Evolutionary conservation across 345 rosid species (phyloP), one percentile per base, ranked within the genome.

Genomic region (Combretum micranthum): DNA sequence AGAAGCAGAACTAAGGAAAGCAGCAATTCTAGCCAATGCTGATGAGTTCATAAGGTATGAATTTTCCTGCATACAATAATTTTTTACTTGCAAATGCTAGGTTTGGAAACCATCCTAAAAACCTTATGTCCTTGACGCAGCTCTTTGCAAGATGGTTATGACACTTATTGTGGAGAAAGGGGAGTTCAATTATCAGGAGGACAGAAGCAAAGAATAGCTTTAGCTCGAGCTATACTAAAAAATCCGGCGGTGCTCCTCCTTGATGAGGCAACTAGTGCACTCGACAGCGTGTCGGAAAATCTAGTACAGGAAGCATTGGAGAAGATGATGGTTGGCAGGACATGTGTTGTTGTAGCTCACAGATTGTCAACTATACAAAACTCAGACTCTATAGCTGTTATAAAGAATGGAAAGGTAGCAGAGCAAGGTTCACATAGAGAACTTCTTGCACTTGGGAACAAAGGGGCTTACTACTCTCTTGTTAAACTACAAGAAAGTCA

Each of bases 151-250:
- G 70, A 71, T 19, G 79, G 75, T 4, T 74, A 71, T 15, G 69
- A 65, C 13, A 75, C 76, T 2, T 55, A 64, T 23, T 70, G 78
- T 4, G 75, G 80, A 17, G 83, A 68, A 57, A 61, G 74, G 57
- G 81, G 81, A 63, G 64, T 66, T 20, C 77, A 65, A 42, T 59
- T 80, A 13, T 80, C 79, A 1, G 81, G 81, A 52, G 81, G 81
- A 9, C 79, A 80, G 65, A 80, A 71, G 56, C 81, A 80, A 56
- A 68, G 77, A 55, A 73, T 76, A 12, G 75, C 75, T 7, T 48
- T 80, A 22, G 81, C 84, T 32, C 62, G 73, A 53, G 79, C 71
- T 3, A 71, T 71, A 12, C 53, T 80, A 54, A 76, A 69, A 63
- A 59, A 64, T 60, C 79, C 73, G 0, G 55, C 20, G n/a, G 71